These are phyloP conservation scores for Plenodomus biglobosus DNA, from an alignment of 2,329 filamentous ascomycete genomes.

Conservation along the genomic window DNA sequence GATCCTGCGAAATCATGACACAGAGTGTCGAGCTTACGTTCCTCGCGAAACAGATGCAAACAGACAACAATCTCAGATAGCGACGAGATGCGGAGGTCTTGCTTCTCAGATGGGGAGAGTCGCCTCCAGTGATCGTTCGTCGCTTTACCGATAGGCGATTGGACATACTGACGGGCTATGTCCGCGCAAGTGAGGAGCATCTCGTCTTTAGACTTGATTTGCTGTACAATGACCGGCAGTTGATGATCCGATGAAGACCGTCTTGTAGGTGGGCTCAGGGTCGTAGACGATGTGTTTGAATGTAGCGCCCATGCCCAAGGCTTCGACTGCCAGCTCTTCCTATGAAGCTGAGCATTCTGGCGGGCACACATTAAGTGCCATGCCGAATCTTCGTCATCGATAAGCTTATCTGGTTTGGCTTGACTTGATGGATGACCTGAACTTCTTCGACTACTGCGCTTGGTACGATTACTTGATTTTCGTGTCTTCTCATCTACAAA, in stretches of 20 bases:
- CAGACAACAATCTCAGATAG: constrained; percentile 69
- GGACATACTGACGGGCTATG: constrained; percentile 38
- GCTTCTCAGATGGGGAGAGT: constrained; percentile 48
- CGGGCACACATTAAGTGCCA: constrained; percentile 41
- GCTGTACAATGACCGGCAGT: constrained; percentile 22
- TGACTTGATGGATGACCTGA: constrained; percentile 26
- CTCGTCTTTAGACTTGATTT: constrained; percentile 32
- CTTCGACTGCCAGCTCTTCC: constrained; percentile 35
- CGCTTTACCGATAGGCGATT: constrained; percentile 39
- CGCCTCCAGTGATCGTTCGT: constrained; percentile 57
- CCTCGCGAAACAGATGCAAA: constrained; percentile 85
- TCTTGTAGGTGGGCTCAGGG: constrained; percentile 28
- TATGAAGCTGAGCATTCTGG: constrained; percentile 25
- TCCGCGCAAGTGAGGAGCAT: constrained; percentile 33
- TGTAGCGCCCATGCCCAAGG: constrained; percentile 42
- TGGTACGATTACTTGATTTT: constrained; percentile 23
- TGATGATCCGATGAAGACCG: constrained; percentile 16
- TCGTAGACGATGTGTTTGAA: constrained; percentile 23
- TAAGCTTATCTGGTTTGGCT: constrained; percentile 24
- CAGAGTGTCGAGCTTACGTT: constrained; percentile 75
- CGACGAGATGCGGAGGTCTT: constrained; percentile 53
- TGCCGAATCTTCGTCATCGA: constrained; percentile 31
- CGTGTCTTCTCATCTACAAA: constrained; percentile 36
- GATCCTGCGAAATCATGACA: constrained; percentile 52
- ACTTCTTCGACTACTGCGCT: constrained; percentile 24